Percentiles rank a stretch among this genome's conserved stretches.
These are phyloP conservation scores for Colletotrichum filicis DNA, from an alignment of 2,329 filamentous ascomycete species.

Conservation along the genomic window DNA sequence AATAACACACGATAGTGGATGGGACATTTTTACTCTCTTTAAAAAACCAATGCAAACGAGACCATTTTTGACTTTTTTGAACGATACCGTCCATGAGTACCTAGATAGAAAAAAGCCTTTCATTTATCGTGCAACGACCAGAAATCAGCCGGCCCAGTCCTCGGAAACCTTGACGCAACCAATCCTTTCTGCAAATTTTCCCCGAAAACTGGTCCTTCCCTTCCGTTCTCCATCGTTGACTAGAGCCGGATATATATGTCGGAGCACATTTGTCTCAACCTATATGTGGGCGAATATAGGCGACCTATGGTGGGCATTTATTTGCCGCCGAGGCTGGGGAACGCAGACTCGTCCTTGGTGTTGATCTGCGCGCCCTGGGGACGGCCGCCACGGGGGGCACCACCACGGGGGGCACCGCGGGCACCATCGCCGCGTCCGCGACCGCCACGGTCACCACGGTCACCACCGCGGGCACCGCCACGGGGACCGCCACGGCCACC, in stretches of 20 bases:
- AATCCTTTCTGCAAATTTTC: constrained; percentile 33
- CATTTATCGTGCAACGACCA: constrained; percentile 36
- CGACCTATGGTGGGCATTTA: constrained; percentile 45
- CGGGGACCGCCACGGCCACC: constrained; percentile 55
- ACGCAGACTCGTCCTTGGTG: constrained; percentile 67
- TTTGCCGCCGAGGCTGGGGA: constrained; percentile 70
- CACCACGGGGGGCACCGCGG: constrained; percentile 52
- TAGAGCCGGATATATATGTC: constrained; percentile 35
- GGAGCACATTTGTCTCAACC: constrained; percentile 28
- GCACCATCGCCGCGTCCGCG: constrained; percentile 61
- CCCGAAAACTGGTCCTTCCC: constrained; percentile 35
- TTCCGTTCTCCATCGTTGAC: constrained; percentile 32
- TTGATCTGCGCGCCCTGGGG: constrained; percentile 63
- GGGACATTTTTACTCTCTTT: background rate
- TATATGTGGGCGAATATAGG: constrained; percentile 29
- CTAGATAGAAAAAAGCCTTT: constrained; percentile 37
- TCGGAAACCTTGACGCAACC: constrained; percentile 34
- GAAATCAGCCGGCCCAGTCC: constrained; percentile 35
- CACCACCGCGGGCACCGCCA: constrained; percentile 56
- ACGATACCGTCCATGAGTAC: constrained; percentile 35
- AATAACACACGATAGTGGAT: background rate
- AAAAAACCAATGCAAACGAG: constrained; percentile 34
- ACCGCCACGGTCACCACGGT: constrained; percentile 52
- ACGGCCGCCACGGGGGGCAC: constrained; percentile 55
- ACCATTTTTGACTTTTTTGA: constrained; percentile 36